Percentiles rank a stretch among this genome's conserved stretches.
Conservation (phyloP, 495 filamentous ascomycete species). For the Thermothielavioides terrestris region DNA sequence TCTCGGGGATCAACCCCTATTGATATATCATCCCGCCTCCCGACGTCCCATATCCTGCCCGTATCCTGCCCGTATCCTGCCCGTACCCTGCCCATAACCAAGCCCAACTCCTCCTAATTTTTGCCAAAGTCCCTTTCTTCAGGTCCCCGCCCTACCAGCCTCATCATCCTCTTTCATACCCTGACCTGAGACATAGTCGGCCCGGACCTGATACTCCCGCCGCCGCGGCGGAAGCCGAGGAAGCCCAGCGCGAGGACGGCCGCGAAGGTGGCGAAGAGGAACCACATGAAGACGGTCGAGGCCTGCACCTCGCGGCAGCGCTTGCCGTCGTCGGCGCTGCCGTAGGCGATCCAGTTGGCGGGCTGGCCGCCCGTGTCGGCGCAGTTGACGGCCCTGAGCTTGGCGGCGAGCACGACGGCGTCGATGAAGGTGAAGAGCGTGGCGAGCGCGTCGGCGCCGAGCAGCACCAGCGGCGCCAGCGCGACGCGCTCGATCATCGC, state of each 20-base stretch:
- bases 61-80: neutral
- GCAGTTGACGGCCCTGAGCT: conserved; percentile 38
- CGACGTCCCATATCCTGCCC: neutral
- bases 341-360: conserved; percentile 39
- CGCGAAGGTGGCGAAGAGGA: conserved; percentile 35
- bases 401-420: conserved; percentile 40
- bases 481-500: conserved; percentile 25
- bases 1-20: neutral
- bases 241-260: conserved; percentile 27
- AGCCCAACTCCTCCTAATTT: neutral
- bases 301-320: conserved; percentile 44
- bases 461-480: conserved; percentile 25
- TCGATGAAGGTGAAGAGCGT: conserved; percentile 39
- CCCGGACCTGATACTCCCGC: conserved; percentile 31
- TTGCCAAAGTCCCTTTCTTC: neutral
- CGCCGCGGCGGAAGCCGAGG: conserved; percentile 32
- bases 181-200: conserved; percentile 42
- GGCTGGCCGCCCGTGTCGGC: conserved; percentile 11
- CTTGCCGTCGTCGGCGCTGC: conserved; percentile 34
- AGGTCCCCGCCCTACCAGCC: neutral
- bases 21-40: neutral
- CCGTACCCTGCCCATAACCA: neutral
- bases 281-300: conserved; percentile 42
- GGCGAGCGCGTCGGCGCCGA: conserved; percentile 32
- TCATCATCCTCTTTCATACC: conserved; percentile 24